phyloP scores from a whole-genome alignment of 2,329 filamentous ascomycete species.

The Aspergillus ruber region DNA sequence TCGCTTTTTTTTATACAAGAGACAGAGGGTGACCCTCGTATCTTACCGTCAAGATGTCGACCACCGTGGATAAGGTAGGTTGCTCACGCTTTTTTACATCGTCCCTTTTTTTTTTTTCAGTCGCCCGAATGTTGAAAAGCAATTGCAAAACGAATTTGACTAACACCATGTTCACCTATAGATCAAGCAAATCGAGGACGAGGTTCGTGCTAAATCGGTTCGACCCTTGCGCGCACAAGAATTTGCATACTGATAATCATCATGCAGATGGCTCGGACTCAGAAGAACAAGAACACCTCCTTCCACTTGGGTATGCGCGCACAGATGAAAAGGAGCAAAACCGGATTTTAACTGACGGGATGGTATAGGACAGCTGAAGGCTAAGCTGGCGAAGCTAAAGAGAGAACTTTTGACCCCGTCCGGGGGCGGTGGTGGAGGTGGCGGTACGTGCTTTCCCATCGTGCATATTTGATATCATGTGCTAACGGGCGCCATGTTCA shows the following conservation, averaged over 20 bases:
- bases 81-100: neutral
- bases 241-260: conserved; percentile 14
- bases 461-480: conserved; percentile 3
- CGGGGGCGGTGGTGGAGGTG: conserved; percentile 75
- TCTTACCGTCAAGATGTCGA: conserved; percentile 66
- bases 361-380: conserved; percentile 71
- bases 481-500: conserved; percentile 22
- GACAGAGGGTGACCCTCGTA: conserved; percentile 15
- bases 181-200: conserved; percentile 96
- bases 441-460: conserved; percentile 38
- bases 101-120: neutral
- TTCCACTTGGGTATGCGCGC: conserved; percentile 67
- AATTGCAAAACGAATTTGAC: conserved; percentile 12
- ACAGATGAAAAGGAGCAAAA: neutral
- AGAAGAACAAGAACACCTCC: conserved; percentile 95
- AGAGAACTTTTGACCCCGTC: conserved; percentile 84
- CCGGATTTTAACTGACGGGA: conserved; percentile 12
- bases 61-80: conserved; percentile 88
- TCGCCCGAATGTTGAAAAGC: neutral
- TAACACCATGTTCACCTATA: conserved; percentile 37
- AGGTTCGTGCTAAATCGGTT: conserved; percentile 53
- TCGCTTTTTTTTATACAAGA: conserved; percentile 2
- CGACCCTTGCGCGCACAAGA: neutral
- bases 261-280: conserved; percentile 80
- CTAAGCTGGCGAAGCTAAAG: conserved; percentile 96